Evolutionary conservation across 805 yeast species (phyloP), one percentile per base, ranked within the genome.

Genomic region (Starmerella roubikii): DNA sequence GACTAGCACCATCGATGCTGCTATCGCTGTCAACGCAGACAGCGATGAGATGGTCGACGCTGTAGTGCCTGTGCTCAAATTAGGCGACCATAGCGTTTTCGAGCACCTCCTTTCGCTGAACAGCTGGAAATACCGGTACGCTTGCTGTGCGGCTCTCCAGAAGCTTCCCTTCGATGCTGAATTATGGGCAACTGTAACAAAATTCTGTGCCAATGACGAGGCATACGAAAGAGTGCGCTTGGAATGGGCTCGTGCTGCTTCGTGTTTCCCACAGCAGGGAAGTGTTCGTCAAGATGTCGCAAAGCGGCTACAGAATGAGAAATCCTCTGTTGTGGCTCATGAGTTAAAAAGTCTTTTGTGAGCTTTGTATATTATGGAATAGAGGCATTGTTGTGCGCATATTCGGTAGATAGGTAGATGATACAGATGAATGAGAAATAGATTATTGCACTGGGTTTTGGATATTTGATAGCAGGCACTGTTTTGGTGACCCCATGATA

Each of bases 111-210:
- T 62, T 1, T 60, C 61, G 36, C 69, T 36, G 10, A 26, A 32
- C 4, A 40, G 82, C 1, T 79, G 88, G 88, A 67, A 78, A 48
- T 65, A 77, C 2, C 72, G 74, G 47, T 42, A 67, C 1, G 64
- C 66, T 1, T 58, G 60, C 16, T 66, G 62, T 46, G 74, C 71
- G 36, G 59, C 63, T 9, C 55, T 71, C 50, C 2, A 20, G 1
- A 26, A 28, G 8, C 31, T 37, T 12, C 33, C 31, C 5, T 48
- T 44, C 32, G 35, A 45, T 30, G 21, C 10, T 4, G 30, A 22
- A 1, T 18, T 44, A 2, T 51, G 53, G 51, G 10, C n/a, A 4
- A 25, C 32, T 3, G 20, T 38, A 15, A 39, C 46, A n/a, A 31
- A 31, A 4, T 18, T 27, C 6, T 41, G 50, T 29, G 43, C 45